Base-by-base conservation (phyloP, 768 basidiomycete species). In the Phylloporus scabripes region DNA sequence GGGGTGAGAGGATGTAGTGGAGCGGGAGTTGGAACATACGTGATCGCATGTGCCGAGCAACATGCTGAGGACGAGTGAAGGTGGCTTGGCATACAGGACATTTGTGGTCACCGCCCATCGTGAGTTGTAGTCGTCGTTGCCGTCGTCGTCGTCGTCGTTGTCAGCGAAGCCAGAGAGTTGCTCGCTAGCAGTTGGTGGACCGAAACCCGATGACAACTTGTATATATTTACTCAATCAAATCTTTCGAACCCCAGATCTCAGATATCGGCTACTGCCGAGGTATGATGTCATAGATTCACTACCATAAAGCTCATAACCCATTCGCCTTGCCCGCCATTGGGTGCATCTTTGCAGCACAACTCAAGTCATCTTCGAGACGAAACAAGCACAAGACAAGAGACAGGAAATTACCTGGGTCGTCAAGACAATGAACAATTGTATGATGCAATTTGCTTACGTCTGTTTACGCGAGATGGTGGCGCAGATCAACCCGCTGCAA, bases 11-110 rank as follows among this genome's bases (percentile, higher is more conserved):
- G 28, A 7, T 32, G 21, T 11, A 48, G 60, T 60, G 64, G 61
- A 64, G 61, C 45, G 24, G 53, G 54, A 39, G 54, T 45, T 29
- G 32, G 49, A 41, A 82, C 87, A 71, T 72, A 91, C 87, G 89
- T 58, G 87, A 90, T 66, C 89, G 82, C 88, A 92, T 91, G 69
- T 91, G 90, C 43, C 89, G 72, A 0, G 87, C 87, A 41, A 92
- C 90, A 80, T 92, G 89, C 60, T 92, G 89, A 24, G 89, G 89
- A 45, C 89, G 78, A 20, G 90, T 92, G 57, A 92, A 92, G 0
- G 88, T 90, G 0, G 90, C 85, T 54, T 85, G 80, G 66, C 89
- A 92, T 11, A 92, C 88, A 15, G 89, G 83, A 64, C 90, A 92
- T 66, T 85, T 86, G 76, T 88, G 85, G 70, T 88, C 86, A 32